Conservation (phyloP, 345 rosid species). For the Balakata baccata region DNA sequence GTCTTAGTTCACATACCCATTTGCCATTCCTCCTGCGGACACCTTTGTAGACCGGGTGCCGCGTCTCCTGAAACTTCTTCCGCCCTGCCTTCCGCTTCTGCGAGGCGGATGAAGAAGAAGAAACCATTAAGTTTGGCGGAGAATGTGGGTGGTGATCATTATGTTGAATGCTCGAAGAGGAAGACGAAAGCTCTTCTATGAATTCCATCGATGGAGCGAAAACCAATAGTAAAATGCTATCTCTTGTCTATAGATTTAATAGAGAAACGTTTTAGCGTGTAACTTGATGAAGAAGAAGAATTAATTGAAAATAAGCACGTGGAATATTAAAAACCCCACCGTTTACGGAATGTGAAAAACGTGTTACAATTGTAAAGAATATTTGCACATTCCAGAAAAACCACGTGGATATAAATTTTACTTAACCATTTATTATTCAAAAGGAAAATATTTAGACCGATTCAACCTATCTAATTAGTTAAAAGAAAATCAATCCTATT, state of each 20-base stretch:
- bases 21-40: conserved; percentile 49
- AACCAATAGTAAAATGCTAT: neutral
- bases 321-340: neutral
- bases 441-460: too few species aligned
- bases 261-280: neutral
- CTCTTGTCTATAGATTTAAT: too few species aligned
- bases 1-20: conserved; percentile 58
- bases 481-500: too few species aligned
- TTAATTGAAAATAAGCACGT: neutral
- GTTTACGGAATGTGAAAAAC: neutral
- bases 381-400: neutral
- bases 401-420: neutral
- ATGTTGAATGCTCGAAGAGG: neutral
- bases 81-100: conserved; percentile 45
- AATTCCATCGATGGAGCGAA: conserved; percentile 2
- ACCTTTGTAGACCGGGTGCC: conserved; percentile 49
- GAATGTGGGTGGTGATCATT: neutral
- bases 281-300: neutral
- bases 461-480: too few species aligned
- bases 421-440: too few species aligned
- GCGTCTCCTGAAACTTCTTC: conserved; percentile 56
- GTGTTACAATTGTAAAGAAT: neutral
- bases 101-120: neutral
- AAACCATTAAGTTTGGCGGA: too few species aligned
- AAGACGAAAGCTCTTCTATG: neutral